phyloP scores from a whole-genome alignment of 2,329 filamentous ascomycete species.

The Apiospora marii region DNA sequence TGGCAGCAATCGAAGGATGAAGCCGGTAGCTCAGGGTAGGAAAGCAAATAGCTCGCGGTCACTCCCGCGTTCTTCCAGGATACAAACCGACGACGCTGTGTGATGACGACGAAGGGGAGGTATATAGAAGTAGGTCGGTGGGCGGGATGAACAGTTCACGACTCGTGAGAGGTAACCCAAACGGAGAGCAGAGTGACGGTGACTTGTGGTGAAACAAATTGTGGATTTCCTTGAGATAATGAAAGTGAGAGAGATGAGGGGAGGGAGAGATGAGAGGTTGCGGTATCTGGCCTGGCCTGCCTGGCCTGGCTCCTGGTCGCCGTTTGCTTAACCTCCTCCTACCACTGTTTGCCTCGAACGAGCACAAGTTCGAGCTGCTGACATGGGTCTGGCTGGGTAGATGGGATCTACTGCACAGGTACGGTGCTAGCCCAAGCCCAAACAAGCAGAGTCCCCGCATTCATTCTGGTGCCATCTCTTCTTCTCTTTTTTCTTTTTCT shows the following conservation, averaged over 20 bases:
- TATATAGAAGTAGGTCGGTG: background rate
- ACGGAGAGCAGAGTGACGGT: conserved; percentile 4
- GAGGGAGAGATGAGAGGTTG: conserved; percentile 14
- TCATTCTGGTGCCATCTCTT: conserved; percentile 13
- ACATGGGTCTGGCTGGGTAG: conserved; percentile 19
- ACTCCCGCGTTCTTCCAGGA: background rate
- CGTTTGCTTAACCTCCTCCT: conserved; percentile 3
- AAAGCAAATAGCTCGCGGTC: conserved; percentile 1
- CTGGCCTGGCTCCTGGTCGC: conserved; percentile 7
- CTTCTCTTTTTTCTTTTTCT: background rate
- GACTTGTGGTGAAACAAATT: conserved; percentile 20
- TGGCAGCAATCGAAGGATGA: background rate
- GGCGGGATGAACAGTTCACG: background rate
- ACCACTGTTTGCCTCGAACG: background rate
- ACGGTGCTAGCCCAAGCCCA: conserved; percentile 17
- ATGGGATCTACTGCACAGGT: conserved; percentile 22
- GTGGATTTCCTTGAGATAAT: conserved; percentile 19
- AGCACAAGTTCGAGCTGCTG: background rate
- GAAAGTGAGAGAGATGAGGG: background rate
- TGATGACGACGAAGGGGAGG: background rate
- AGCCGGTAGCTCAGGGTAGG: background rate
- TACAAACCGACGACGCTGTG: conserved; percentile 2
- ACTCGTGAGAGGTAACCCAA: conserved; percentile 8
- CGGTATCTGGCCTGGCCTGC: conserved; percentile 1
- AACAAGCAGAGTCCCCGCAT: conserved; percentile 19